Evolutionary conservation across 108 stramenopile species (phyloP).

Genomic region (Schizochytrium sp.): DNA sequence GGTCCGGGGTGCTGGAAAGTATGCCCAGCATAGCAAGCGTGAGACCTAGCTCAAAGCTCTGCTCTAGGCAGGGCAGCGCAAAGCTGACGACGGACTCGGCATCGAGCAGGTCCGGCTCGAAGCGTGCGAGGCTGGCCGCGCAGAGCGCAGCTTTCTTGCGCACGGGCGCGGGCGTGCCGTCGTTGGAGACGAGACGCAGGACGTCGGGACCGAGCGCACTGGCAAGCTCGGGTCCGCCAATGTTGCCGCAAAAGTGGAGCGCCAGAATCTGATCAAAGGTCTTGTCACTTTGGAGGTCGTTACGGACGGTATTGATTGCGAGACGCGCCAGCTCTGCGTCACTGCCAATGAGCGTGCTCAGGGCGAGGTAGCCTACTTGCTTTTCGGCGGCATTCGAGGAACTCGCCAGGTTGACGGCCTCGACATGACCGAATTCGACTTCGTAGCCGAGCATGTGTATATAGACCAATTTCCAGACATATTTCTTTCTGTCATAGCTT

Average conservation of each 20-base stretch:
- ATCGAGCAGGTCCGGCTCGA: conserved; percentile 65
- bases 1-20: conserved; percentile 32
- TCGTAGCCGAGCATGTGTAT: conserved; percentile 96
- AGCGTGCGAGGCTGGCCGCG: conserved; percentile 72
- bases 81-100: background rate
- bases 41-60: conserved; percentile 68
- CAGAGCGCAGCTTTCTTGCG: conserved; percentile 90
- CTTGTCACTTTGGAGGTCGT: conserved; percentile 31
- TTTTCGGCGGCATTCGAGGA: conserved; percentile 84
- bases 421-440: conserved; percentile 95
- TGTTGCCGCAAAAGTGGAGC: conserved; percentile 71
- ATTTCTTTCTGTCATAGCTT: conserved; percentile 89
- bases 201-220: conserved; percentile 76
- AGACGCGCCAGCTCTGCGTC: conserved; percentile 63
- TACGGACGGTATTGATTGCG: conserved; percentile 46
- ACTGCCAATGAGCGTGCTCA: conserved; percentile 72
- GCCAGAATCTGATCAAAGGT: conserved; percentile 35
- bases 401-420: conserved; percentile 75
- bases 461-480: conserved; percentile 98
- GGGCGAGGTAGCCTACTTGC: conserved; percentile 85
- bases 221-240: conserved; percentile 74
- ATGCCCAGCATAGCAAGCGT: conserved; percentile 70
- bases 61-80: background rate
- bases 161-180: conserved; percentile 68
- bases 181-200: conserved; percentile 66